A percentile compares a stretch with the other conserved stretches of the same genome.
phyloP scores from a whole-genome alignment of 768 basidiomycete genomes.

The Trametes cinnabarina region DNA sequence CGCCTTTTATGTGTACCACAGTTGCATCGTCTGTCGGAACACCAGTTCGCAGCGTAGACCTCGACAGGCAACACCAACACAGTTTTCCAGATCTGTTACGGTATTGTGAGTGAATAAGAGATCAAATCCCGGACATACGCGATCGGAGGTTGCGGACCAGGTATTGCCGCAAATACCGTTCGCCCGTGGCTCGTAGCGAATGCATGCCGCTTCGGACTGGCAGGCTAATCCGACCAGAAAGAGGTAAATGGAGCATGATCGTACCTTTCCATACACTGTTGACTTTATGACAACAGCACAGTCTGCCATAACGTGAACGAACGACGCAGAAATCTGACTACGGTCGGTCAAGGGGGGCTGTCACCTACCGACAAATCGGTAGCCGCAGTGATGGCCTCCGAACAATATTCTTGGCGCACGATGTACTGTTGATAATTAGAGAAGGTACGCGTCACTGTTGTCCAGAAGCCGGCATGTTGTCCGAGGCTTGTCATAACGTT shows the following conservation, averaged over 20 bases:
- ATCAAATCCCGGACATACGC: constrained; percentile 1
- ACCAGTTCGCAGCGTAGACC: too few relatives aligned
- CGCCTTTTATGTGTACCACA: constrained; percentile 8
- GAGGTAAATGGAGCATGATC: neutral
- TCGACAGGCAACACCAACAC: neutral
- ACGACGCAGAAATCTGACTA: neutral
- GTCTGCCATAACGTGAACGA: neutral
- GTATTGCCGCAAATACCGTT: neutral
- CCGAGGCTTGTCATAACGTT: neutral
- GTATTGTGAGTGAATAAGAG: constrained; percentile 5
- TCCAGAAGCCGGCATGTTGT: neutral
- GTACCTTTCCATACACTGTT: neutral
- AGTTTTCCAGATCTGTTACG: neutral
- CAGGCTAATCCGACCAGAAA: neutral
- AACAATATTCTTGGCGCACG: neutral
- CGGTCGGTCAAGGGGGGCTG: neutral
- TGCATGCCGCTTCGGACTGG: neutral
- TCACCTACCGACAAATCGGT: constrained; percentile 8
- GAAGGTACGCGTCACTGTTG: neutral
- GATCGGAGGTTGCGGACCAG: constrained; percentile 4
- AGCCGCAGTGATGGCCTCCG: constrained; percentile 2
- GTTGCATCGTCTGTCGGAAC: too few relatives aligned
- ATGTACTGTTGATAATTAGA: neutral
- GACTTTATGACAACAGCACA: neutral
- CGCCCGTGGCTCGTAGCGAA: neutral